Base-by-base conservation (phyloP, 2,329 filamentous ascomycete species). In the Botrytis hyacinthi region DNA sequence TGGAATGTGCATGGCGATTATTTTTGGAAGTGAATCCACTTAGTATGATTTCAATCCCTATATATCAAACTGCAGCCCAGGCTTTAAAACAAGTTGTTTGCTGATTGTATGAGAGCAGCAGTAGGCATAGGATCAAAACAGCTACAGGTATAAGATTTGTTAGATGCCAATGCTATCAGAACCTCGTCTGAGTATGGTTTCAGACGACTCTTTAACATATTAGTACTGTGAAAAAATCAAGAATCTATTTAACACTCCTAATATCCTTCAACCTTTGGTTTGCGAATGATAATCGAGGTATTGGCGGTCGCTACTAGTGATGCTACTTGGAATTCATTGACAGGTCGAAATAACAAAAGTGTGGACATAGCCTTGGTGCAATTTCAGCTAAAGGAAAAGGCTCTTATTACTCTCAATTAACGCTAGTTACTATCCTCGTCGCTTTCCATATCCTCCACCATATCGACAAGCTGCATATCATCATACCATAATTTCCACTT, bases 401-500 rank as follows among this genome's bases (percentile, higher is more conserved):
- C 51, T 54, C 6, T 18, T 29, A 3, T 29, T 54, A 54, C 6
- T 18, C 51, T 18, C n/a, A 54, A 18, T n/a, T 54, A 54, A 3
- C n/a, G 2, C n/a, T 29, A 18, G 51, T 29, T n/a, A 8, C n/a
- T 18, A 29, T 16, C 14, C 1, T 29, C 51, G 1, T 29, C 12
- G 12, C 12, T 54, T 14, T 26, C 9, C 46, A 48, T 26, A 48
- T 26, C 22, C 9, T 51, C n/a, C 0, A 54, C 5, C 6, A 29
- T 29, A 0, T 54, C 0, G n/a, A 54, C 51, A 5, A 54, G 51
- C 51, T 29, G n/a, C n/a, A 8, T 29, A 29, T 9, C 0, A 54
- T 0, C 6, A 54, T 54, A 29, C 3, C 8, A 0, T 9, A 6
- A 1, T 0, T 2, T 0, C 51, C 51, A 54, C 0, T 9, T 14